Evolutionary conservation across 495 filamentous ascomycete genomes (phyloP).

Genomic region (Penicillium maclennaniae): DNA sequence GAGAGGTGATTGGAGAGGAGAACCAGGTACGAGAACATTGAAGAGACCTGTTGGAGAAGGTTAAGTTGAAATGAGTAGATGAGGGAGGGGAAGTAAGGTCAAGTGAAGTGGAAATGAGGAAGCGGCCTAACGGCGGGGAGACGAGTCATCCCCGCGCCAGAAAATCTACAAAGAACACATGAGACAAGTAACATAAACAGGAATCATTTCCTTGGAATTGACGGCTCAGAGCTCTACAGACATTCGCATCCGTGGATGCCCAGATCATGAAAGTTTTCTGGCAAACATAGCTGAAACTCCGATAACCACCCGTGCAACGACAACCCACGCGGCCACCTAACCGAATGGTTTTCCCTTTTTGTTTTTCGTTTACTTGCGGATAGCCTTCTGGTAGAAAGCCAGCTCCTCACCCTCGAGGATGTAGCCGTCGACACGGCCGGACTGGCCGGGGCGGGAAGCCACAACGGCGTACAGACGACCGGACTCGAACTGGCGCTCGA

Average conservation of each 20-base stretch:
- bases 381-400: slow-evolving; percentile 97
- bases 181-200: slow-evolving; percentile 27
- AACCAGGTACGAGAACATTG: neutral
- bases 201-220: slow-evolving; percentile 38
- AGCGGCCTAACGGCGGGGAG: slow-evolving; percentile 1
- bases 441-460: slow-evolving; percentile 90
- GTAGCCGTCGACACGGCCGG: slow-evolving; percentile 93
- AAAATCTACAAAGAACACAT: neutral
- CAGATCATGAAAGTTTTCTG: slow-evolving; percentile 42
- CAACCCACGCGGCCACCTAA: slow-evolving; percentile 25
- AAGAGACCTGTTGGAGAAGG: neutral
- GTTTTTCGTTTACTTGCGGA: slow-evolving; percentile 80
- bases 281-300: slow-evolving; percentile 48
- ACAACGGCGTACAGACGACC: slow-evolving; percentile 93
- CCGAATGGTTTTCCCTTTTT: slow-evolving; percentile 32
- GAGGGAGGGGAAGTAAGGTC: neutral
- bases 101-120: neutral
- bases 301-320: slow-evolving; percentile 41
- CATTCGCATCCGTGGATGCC: slow-evolving; percentile 39
- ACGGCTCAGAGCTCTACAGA: slow-evolving; percentile 45
- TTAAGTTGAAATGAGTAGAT: neutral
- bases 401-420: slow-evolving; percentile 99
- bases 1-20: neutral
- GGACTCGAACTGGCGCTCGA: slow-evolving; percentile 99
- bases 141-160: neutral